phyloP scores from a whole-genome alignment of 345 rosid genomes.

The Moricandia moricandioides region DNA sequence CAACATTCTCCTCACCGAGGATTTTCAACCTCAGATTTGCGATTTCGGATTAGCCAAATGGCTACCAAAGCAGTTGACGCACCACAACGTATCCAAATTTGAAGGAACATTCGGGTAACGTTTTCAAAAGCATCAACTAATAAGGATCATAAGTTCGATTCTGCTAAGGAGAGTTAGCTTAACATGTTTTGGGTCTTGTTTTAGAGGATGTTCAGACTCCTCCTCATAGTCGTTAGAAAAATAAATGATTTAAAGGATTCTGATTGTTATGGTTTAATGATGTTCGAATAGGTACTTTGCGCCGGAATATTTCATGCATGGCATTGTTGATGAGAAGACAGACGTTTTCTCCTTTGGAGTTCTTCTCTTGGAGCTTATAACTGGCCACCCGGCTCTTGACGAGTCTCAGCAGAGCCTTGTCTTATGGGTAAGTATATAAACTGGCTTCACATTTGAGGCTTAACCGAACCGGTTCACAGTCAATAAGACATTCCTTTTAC shows the following conservation, averaged over 20 bases:
- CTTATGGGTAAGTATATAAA: constrained; percentile 58
- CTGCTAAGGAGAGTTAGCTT: too few relatives aligned
- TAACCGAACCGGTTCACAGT: constrained; percentile 2
- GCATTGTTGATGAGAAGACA: constrained; percentile 90
- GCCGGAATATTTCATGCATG: constrained; percentile 70
- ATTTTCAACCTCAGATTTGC: constrained; percentile 91
- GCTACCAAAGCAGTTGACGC: constrained; percentile 84
- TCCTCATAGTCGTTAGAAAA: too few relatives aligned
- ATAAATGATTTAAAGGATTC: too few relatives aligned
- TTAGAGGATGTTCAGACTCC: too few relatives aligned
- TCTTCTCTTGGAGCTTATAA: constrained; percentile 81
- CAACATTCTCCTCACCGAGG: constrained; percentile 83
- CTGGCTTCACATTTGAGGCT: constrained; percentile 6
- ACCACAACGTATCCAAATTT: constrained; percentile 79
- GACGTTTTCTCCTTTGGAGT: constrained; percentile 90
- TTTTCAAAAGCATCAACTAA: too few relatives aligned
- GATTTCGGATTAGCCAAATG: constrained; percentile 96
- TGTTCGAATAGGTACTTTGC: background rate
- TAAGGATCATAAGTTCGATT: too few relatives aligned
- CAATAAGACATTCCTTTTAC: background rate
- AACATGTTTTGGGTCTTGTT: too few relatives aligned
- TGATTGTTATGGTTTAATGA: too few relatives aligned
- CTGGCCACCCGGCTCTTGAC: constrained; percentile 76
- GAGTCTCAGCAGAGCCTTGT: constrained; percentile 68
- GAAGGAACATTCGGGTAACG: constrained; percentile 93